Evolutionary conservation across 2,329 filamentous ascomycete species (phyloP), one percentile per base, ranked within the genome.

Genomic region (Aaosphaeria pasadenensis): DNA sequence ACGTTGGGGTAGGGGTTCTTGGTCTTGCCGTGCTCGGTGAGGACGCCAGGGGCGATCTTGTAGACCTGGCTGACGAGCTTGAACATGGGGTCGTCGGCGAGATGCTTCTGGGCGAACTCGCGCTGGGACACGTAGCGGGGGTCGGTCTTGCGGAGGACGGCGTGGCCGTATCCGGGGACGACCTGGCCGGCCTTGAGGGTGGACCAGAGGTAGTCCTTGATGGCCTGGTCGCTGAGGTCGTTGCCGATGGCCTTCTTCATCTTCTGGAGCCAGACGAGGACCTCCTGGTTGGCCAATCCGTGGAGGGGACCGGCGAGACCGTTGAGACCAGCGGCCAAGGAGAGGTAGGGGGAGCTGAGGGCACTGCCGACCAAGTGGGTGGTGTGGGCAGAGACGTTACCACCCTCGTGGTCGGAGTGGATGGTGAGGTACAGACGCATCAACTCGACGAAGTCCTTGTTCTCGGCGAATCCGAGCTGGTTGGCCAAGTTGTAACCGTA

Each of bases 1-100:
- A 97, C 91, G 81, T 97, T 97, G 77, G 94, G 94, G 84, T 83
- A 97, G 61, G 92, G 92, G 88, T 97, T 96, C 89, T 97, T 97
- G 83, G 92, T 97, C 89, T 99, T 99, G 80, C 94, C 94, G 82
- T 99, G 94, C 86, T 99, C 91, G 60, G 94, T 99, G 74, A 99
- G 83, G 67, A 99, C 94, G 69, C 87, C 88, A 58, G 94, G 94
- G 58, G 94, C 94, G 67, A 99, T 97, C 89, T 99, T 99, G 89
- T 97, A 99, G 65, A 99, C 94, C 82, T 99, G 94, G 84, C 89
- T 95, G 79, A 99, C 94, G 63, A 99, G 89, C 85, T 99, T 91
- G 89, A 96, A 99, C 91, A 99, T 95, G 68, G 92, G 91, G 83
- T 97, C 94, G 69, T 96, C 83, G 71, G 92, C 89, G 73, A 96